Conservation (phyloP, 106 monocot genomes). For the Acanthochlamys bracteata region DNA sequence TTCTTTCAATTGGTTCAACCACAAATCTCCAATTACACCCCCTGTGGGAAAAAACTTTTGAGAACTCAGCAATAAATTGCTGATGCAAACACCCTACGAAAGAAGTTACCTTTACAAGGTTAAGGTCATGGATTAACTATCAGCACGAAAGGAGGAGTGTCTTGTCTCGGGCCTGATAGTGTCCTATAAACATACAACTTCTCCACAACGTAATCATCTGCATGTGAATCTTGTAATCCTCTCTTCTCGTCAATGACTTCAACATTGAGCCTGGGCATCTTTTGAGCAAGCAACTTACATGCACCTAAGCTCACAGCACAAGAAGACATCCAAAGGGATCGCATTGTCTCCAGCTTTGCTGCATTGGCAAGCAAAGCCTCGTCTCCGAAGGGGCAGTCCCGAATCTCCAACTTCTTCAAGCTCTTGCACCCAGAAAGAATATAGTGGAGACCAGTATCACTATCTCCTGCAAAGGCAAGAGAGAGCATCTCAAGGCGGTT, state of each 20-base stretch:
- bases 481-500: slow-evolving; percentile 67
- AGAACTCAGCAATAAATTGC: not conserved
- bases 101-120: not conserved
- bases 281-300: slow-evolving; percentile 46
- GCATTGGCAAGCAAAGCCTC: slow-evolving; percentile 51
- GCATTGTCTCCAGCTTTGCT: slow-evolving; percentile 79
- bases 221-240: slow-evolving; percentile 12
- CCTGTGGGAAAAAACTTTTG: not conserved
- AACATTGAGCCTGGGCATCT: slow-evolving; percentile 61
- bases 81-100: not conserved
- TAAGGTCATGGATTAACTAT: slow-evolving; percentile 11
- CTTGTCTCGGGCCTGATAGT: slow-evolving; percentile 48
- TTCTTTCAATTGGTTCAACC: too few relatives aligned
- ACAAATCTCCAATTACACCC: too few relatives aligned
- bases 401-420: slow-evolving; percentile 59
- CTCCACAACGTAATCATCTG: slow-evolving; percentile 40
- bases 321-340: slow-evolving; percentile 95
- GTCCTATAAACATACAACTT: slow-evolving; percentile 80
- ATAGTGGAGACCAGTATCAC: slow-evolving; percentile 60
- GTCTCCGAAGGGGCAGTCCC: slow-evolving; percentile 81
- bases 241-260: slow-evolving; percentile 62
- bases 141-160: slow-evolving; percentile 41
- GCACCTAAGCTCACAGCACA: slow-evolving; percentile 60
- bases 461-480: slow-evolving; percentile 69
- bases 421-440: slow-evolving; percentile 67